Conservation (phyloP, 352 stramenopile genomes). For the Blastocystis sp. region DNA sequence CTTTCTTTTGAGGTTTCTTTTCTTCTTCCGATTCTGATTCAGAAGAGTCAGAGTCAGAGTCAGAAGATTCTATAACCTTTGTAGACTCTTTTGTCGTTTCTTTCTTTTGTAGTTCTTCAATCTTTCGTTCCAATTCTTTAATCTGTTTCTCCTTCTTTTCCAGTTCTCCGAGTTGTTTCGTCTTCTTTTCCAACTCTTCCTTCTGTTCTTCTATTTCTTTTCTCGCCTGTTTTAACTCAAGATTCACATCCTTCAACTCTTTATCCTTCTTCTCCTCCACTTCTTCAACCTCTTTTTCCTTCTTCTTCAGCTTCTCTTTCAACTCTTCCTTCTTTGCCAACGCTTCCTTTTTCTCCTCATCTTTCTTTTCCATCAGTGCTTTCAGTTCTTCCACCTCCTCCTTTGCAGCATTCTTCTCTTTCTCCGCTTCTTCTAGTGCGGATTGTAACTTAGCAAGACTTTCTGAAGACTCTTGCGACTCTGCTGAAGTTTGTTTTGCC, state of each 20-base stretch:
- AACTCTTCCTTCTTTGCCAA: background rate
- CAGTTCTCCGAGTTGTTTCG: background rate
- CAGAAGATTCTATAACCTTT: background rate
- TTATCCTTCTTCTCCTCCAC: slow-evolving; percentile 1
- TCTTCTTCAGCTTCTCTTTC: background rate
- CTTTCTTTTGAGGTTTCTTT: slow-evolving; percentile 46
- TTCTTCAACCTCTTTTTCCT: background rate
- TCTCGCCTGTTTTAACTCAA: background rate
- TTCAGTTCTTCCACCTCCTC: background rate
- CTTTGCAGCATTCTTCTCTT: background rate
- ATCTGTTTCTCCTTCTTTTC: background rate
- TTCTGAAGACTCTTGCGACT: background rate
- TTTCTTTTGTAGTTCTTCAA: background rate
- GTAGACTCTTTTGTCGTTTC: background rate
- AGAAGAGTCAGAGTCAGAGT: background rate
- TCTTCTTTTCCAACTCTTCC: background rate
- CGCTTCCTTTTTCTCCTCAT: background rate
- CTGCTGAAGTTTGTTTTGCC: background rate
- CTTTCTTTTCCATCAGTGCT: background rate
- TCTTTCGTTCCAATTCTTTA: slow-evolving; percentile 16
- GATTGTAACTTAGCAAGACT: background rate
- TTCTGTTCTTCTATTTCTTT: background rate
- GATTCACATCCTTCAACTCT: background rate
- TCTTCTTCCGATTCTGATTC: background rate
- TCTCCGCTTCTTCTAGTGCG: background rate